These are phyloP conservation scores for Trypanosoma cruzi DNA, from an alignment of 208 protist genomes.

Conservation along the genomic window DNA sequence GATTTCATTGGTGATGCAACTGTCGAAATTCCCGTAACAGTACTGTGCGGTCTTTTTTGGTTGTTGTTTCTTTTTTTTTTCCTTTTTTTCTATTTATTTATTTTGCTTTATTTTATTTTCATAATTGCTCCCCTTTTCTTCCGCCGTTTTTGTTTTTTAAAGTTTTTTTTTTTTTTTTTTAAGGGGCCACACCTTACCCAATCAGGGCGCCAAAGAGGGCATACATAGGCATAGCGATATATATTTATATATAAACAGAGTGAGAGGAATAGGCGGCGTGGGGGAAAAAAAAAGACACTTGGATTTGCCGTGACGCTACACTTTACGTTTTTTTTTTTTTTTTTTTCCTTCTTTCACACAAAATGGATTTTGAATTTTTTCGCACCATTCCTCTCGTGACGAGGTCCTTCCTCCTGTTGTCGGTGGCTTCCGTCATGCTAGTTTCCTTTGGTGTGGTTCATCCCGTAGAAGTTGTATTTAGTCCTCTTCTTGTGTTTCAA, in stretches of 20 bases:
- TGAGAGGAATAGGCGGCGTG: not conserved
- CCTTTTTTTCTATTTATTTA: not conserved
- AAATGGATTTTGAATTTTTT: conserved; percentile 21
- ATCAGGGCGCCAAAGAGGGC: not conserved
- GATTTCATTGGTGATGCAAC: not conserved
- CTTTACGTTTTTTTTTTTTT: not conserved
- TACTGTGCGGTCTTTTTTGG: not conserved
- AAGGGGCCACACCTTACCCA: not conserved
- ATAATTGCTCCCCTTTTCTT: not conserved
- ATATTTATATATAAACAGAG: conserved; percentile 1
- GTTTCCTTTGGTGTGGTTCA: conserved; percentile 57
- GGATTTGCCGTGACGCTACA: not conserved
- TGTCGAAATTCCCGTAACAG: not conserved
- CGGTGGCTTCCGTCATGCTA: conserved; percentile 44
- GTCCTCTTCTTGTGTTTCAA: conserved; percentile 64
- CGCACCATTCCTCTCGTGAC: conserved; percentile 43
- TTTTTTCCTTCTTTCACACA: not conserved
- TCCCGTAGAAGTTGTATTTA: conserved; percentile 74
- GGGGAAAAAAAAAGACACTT: not conserved
- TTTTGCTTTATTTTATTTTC: too few relatives aligned
- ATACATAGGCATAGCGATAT: not conserved
- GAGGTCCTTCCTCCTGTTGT: conserved; percentile 28
- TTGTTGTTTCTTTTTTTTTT: not conserved
- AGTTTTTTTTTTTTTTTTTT: not conserved
- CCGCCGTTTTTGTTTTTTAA: not conserved